Evolutionary conservation across 371 early-diverging fungal genomes (phyloP), one percentile per base, ranked within the genome.

Genomic region (Sporodiniella umbellata): DNA sequence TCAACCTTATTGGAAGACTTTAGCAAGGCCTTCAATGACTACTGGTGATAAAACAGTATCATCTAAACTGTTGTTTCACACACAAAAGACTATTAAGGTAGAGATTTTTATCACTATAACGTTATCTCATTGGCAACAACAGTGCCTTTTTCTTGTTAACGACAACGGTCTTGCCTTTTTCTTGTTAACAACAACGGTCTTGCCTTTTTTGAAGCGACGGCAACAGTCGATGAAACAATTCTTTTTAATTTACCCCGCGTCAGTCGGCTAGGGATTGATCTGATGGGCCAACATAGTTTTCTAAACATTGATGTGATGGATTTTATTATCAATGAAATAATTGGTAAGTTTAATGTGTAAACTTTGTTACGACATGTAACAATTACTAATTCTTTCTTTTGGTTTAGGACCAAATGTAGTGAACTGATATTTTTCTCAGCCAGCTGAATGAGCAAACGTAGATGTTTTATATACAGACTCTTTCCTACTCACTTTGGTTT

Each of bases 1-100:
- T 51, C 21, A 51, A 43, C 51, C 24, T 30, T 51, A 43, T 26
- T 26, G n/a, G 44, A 43, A 38, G 51, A 25, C 43, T 51, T 30
- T 44, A 51, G 42, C 51, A 43, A 24, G 42, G 35, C 42, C 37
- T 43, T 51, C 51, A 51, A 18, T 18, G 51, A 51, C 43, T 51
- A 51, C 51, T 51, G 43, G 19, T 39, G 21, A 39, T 39, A 39
- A 21, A 39, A 21, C 50, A 49, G 40, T 49, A 42, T 49, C 40
- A 38, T 21, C 50, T 39, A 49, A 39, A 49, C 39, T 42, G 40
- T 38, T 42, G 30, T 28, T 10, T 28, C 30, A 28, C 30, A 28
- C 10, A 28, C 30, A 28, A 28, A 28, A 7, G 30, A 28, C 4
- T 7, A 28, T 28, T 28, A 28, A 28, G 30, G 30, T 28, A 10